Base-by-base conservation (phyloP, 2,329 filamentous ascomycete genomes). In the Conoideocrella luteorostrata region DNA sequence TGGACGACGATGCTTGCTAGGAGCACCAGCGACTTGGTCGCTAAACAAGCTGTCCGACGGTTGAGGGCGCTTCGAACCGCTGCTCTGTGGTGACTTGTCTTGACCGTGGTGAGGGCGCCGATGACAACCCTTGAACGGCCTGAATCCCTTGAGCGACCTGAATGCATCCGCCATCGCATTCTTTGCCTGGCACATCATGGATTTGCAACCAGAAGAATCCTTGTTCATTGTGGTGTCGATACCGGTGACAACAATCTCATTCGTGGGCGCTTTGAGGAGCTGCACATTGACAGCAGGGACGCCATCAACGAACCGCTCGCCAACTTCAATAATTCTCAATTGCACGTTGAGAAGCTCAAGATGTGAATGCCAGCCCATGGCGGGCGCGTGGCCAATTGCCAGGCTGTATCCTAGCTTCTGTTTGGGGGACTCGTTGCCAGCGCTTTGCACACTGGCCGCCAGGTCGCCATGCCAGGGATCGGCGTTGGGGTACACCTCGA, bases 261-360 rank as follows among this genome's bases (percentile, higher is more conserved):
- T 72, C 13, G 63, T 63, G 4, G 71, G 68, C 1, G 75, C 77
- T 66, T 81, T 76, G 58, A 88, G 68, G 15, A 87, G 66, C 52
- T 75, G 76, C 36, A 86, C 66, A 36, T 75, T 72, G 45, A 88
- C 69, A 22, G 65, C 65, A 29, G 76, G 72, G 20, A 82, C 66
- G 20, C 64, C 69, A 35, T 75, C 64, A 43, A 84, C 61, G 46
- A 80, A 78, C 34, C 68, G 64, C 42, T 70, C 62, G 45, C 76
- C 77, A 21, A 85, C 74, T 57, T 80, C 73, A 47, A 80, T 70
- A 48, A 86, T 72, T 50, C 78, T 69, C 29, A 85, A 62, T 49
- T 76, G 69, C 45, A 84, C 55, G 29, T 67, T 60, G 41, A 82
- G 59, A 3, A 82, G 59, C 46, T 75, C 68, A 34, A 81, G 58